Conservation (phyloP, 2,329 filamentous ascomycete genomes). For the Sporothrix schenckii region DNA sequence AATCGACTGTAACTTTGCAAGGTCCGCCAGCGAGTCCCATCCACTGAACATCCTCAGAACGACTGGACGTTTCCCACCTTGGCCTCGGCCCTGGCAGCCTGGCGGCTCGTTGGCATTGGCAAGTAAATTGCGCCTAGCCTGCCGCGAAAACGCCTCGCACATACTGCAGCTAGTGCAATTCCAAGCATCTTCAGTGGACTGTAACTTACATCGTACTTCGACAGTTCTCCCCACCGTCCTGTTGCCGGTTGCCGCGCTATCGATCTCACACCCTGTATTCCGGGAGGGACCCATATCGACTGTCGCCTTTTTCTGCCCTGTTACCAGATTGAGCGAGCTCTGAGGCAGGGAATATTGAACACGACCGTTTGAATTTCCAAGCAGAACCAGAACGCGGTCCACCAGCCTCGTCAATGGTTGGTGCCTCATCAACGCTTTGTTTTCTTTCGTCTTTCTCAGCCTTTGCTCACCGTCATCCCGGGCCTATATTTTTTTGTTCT, state of each 20-base stretch:
- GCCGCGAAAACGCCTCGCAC: slow-evolving; percentile 32
- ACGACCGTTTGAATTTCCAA: slow-evolving; percentile 14
- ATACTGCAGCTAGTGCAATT: slow-evolving; percentile 21
- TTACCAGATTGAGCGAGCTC: slow-evolving; percentile 24
- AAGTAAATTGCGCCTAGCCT: slow-evolving; percentile 30
- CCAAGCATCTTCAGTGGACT: not conserved
- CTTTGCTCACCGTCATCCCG: not conserved
- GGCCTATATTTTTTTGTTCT: not conserved
- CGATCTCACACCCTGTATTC: slow-evolving; percentile 16
- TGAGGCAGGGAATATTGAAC: not conserved
- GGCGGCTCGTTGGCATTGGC: slow-evolving; percentile 6
- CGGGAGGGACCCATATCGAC: slow-evolving; percentile 7
- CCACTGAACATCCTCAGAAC: too few species aligned
- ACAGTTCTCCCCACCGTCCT: too few species aligned
- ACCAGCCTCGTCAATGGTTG: slow-evolving; percentile 15
- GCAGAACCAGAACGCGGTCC: not conserved
- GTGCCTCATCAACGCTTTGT: not conserved
- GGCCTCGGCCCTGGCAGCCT: slow-evolving; percentile 11
- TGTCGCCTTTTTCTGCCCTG: slow-evolving; percentile 24
- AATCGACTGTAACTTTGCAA: not conserved
- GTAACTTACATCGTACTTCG: too few species aligned
- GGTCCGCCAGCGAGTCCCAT: not conserved
- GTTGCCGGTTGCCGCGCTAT: not conserved
- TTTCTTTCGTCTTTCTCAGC: not conserved
- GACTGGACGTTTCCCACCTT: not conserved